phyloP scores from a whole-genome alignment of 2,329 filamentous ascomycete genomes.

The Fusarium sp. region DNA sequence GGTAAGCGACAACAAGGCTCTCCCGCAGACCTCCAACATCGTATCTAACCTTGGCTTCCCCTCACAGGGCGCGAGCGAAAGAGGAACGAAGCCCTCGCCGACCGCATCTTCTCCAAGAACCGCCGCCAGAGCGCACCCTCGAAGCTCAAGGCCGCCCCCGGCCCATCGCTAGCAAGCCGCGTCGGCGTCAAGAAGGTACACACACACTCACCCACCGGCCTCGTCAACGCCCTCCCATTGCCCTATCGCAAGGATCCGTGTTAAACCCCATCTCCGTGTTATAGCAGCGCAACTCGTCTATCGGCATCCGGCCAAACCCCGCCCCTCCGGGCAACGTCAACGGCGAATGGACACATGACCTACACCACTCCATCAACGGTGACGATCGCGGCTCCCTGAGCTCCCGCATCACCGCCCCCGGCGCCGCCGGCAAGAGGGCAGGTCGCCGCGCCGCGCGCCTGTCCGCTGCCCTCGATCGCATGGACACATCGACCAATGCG shows the following conservation, averaged over 20 bases:
- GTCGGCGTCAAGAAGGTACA: conserved; percentile 79
- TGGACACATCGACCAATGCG: conserved; percentile 50
- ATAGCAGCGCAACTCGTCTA: conserved; percentile 40
- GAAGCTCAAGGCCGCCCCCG: conserved; percentile 57
- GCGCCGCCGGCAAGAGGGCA: conserved; percentile 38
- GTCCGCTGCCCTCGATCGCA: conserved; percentile 58
- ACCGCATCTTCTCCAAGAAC: conserved; percentile 75
- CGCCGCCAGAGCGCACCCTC: conserved; percentile 69
- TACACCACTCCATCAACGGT: conserved; percentile 64
- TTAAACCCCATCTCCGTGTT: conserved; percentile 21
- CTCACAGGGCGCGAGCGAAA: conserved; percentile 72
- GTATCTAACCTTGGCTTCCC: conserved; percentile 5
- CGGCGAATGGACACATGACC: conserved; percentile 78
- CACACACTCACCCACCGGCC: conserved; percentile 44
- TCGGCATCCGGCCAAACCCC: conserved; percentile 34
- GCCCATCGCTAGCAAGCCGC: conserved; percentile 75
- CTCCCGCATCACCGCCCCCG: conserved; percentile 58
- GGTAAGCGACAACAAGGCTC: conserved; percentile 50
- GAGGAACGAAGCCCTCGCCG: conserved; percentile 77
- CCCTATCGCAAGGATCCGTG: conserved; percentile 3
- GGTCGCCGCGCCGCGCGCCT: conserved; percentile 52
- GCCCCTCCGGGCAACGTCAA: conserved; percentile 67
- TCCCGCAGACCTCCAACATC: background rate
- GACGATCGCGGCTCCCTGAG: conserved; percentile 56
- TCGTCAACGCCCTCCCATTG: background rate